Base-by-base conservation (phyloP, 177 flowering plant species). In the Vitis hybrid region DNA sequence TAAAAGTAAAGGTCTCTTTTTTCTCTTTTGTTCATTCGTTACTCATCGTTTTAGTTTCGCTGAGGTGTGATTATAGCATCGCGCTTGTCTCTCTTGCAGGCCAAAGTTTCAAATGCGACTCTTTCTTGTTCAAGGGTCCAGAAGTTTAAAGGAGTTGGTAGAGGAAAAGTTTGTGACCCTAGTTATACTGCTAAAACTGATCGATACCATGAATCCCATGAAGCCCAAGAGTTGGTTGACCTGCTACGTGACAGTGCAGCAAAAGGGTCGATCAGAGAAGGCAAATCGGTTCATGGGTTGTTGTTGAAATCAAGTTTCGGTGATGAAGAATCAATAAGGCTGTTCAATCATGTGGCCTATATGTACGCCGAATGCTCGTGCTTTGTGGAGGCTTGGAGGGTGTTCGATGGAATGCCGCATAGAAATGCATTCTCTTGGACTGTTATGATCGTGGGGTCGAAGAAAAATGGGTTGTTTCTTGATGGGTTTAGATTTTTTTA, bases 401-500 rank as follows among this genome's bases (percentile, higher is more conserved):
- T 90, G 70, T 88, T 90, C 64, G 82, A 77, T 64, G 57, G 71
- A 75, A 85, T 87, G 83, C 22, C 79, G 6, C 72, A 74, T 0
- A 81, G 79, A 74, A 85, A 88, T 63, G 74, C 75, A 15, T 84
- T 87, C 64, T 88, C 92, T 14, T 87, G 89, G 91, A 90, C 88
- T 10, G 82, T 77, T 52, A 84, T 90, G 86, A 85, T 89, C 73
- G 79, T 75, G 55, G 94, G 88, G 21, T 83, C 80, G 1, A 74
- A 74, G 6, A 82, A 83, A 45, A 83, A 79, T 65, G 82, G 80
- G 56, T 67, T 66, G 16, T 81, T 65, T 60, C 33, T 58, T 45
- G 88, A 88, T 57, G 90, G 87, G 65, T 58, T 85, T 26, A 33
- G 59, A 45, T 84, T 72, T 21, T 85, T 86, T 61, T 39, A 39